These are phyloP conservation scores for Apiotrichum sp. DNA, from an alignment of 1,284 basidiomycete species.

Conservation along the genomic window DNA sequence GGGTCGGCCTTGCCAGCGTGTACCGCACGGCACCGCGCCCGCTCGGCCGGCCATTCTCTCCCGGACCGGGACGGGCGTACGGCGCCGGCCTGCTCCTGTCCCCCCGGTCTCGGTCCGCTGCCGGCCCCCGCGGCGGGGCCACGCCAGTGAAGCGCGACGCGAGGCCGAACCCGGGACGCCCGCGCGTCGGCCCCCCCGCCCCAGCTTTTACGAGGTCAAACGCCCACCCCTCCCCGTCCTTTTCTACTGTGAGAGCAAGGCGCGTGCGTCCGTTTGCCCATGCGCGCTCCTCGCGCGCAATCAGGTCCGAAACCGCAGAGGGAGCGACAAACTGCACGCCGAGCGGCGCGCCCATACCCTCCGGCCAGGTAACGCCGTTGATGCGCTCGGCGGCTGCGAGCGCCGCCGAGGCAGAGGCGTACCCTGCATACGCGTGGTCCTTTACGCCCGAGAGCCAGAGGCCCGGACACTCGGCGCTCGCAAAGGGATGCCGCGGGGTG, in stretches of 20 bases:
- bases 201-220: background rate
- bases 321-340: conserved; percentile 40
- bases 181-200: background rate
- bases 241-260: conserved; percentile 24
- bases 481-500: conserved; percentile 22
- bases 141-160: conserved; percentile 3
- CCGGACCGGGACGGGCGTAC: background rate
- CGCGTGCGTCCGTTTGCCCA: conserved; percentile 42
- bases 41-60: background rate
- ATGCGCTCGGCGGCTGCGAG: conserved; percentile 23
- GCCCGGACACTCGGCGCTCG: conserved; percentile 23
- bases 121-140: background rate
- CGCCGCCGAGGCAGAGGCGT: conserved; percentile 19
- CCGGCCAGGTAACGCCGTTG: conserved; percentile 28
- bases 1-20: conserved; percentile 2
- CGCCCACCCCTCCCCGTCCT: conserved; percentile 1
- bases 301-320: conserved; percentile 23
- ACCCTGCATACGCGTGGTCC: conserved; percentile 41
- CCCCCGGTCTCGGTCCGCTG: background rate
- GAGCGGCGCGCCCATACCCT: conserved; percentile 27
- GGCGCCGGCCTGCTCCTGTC: background rate
- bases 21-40: background rate
- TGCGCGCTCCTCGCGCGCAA: conserved; percentile 39
- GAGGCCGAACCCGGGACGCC: background rate
- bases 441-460: conserved; percentile 44